Evolutionary conservation across 495 filamentous ascomycete species (phyloP).

Genomic region (Penicillium pancosmium): DNA sequence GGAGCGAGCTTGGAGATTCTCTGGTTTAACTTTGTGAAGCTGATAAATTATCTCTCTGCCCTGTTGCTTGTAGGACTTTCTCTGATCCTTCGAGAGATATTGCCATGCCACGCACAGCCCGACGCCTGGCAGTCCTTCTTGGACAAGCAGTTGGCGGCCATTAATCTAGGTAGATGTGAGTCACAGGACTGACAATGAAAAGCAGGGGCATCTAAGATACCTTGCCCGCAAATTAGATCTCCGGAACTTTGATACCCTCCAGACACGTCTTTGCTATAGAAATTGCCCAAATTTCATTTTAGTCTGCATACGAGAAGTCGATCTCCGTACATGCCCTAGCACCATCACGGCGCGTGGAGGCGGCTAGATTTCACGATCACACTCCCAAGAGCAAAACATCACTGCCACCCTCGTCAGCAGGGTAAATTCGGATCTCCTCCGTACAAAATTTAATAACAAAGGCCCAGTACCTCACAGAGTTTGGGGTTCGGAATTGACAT

Average conservation of each 20-base stretch:
- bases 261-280: slow-evolving; percentile 33
- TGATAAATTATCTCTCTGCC: slow-evolving; percentile 36
- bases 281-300: slow-evolving; percentile 44
- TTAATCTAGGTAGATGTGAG: slow-evolving; percentile 38
- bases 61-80: slow-evolving; percentile 43
- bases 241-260: slow-evolving; percentile 37
- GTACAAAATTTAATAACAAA: slow-evolving; percentile 38
- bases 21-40: slow-evolving; percentile 29
- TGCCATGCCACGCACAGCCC: slow-evolving; percentile 45
- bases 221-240: slow-evolving; percentile 46
- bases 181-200: slow-evolving; percentile 11
- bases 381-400: slow-evolving; percentile 50
- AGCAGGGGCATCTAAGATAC: slow-evolving; percentile 27
- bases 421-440: slow-evolving; percentile 35
- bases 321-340: slow-evolving; percentile 15
- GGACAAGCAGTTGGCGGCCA: slow-evolving; percentile 40
- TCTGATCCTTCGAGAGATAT: slow-evolving; percentile 43
- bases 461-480: slow-evolving; percentile 42
- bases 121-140: slow-evolving; percentile 48
- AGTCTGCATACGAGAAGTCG: slow-evolving; percentile 44
- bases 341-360: slow-evolving; percentile 25
- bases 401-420: slow-evolving; percentile 37
- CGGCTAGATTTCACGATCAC: slow-evolving; percentile 51
- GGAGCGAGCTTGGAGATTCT: slow-evolving; percentile 21
- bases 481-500: slow-evolving; percentile 35